These are phyloP conservation scores for Mayamaea pseudoterrestris DNA, from an alignment of 108 stramenopile genomes.

Conservation along the genomic window DNA sequence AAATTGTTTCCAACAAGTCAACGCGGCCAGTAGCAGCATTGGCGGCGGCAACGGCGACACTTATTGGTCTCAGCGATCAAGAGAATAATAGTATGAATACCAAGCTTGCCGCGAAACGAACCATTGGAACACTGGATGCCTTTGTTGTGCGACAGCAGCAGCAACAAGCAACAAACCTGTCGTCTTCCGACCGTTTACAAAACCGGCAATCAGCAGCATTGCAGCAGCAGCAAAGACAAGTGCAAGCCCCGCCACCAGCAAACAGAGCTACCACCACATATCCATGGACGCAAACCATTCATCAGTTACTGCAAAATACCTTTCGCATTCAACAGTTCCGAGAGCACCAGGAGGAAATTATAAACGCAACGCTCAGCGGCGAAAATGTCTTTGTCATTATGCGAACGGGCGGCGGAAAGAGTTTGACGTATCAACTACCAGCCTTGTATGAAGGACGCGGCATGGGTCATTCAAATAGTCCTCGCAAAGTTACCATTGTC, in stretches of 20 bases:
- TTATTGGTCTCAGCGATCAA: neutral
- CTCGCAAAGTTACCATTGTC: conserved; percentile 60
- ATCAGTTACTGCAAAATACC: conserved; percentile 30
- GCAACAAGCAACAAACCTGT: neutral
- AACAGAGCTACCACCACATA: neutral
- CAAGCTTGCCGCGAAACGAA: conserved; percentile 4
- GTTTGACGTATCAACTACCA: conserved; percentile 85
- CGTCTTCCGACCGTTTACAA: neutral
- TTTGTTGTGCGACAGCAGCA: conserved; percentile 2
- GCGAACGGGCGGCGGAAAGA: conserved; percentile 91
- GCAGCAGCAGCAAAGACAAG: neutral
- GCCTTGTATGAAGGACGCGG: conserved; percentile 41
- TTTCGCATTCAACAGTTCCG: conserved; percentile 70
- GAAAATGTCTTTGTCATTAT: conserved; percentile 88
- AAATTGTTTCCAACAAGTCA: too few relatives aligned
- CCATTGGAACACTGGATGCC: conserved; percentile 6
- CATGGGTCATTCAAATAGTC: too few relatives aligned
- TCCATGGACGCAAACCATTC: conserved; percentile 25
- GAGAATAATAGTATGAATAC: conserved; percentile 2
- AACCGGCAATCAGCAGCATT: neutral
- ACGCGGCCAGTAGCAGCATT: neutral
- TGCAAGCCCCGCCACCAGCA: neutral
- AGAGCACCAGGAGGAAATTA: conserved; percentile 74
- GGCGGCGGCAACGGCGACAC: conserved; percentile 1
- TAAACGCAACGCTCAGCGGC: conserved; percentile 62